These are phyloP conservation scores for Cavenderia fasciculata DNA, from an alignment of 78 protist genomes.

Conservation along the genomic window DNA sequence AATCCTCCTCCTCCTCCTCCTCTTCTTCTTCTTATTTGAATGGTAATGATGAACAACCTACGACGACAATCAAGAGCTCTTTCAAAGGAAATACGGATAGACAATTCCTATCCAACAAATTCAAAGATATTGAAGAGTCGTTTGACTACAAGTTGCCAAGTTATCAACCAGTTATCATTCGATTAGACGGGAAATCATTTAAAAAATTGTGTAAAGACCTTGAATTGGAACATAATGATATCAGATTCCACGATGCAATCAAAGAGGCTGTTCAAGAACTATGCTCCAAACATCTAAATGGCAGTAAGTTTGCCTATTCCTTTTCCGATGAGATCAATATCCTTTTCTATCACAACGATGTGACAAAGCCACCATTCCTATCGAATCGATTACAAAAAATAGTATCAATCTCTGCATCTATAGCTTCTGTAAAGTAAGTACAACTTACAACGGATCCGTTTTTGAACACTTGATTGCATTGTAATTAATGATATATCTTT, in stretches of 20 bases:
- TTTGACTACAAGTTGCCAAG: conserved; percentile 23
- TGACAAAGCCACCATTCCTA: not conserved
- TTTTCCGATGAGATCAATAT: conserved; percentile 40
- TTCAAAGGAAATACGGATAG: no score
- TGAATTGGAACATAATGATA: conserved; percentile 5
- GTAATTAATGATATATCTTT: no score
- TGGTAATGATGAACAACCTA: no score
- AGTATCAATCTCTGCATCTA: not conserved
- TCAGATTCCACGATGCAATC: conserved; percentile 23
- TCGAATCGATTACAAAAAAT: conserved; percentile 43
- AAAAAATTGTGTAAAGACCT: not conserved
- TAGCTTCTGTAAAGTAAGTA: conserved; percentile 1
- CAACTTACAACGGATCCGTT: no score
- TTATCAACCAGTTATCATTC: conserved; percentile 18
- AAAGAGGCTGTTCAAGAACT: not conserved
- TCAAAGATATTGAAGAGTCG: conserved; percentile 4
- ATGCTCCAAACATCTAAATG: not conserved
- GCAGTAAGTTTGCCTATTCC: conserved; percentile 3
- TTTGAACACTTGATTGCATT: no score
- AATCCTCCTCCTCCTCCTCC: no score
- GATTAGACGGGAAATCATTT: conserved; percentile 24
- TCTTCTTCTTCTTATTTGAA: no score
- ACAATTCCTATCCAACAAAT: no score
- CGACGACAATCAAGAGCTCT: no score
- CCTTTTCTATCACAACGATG: not conserved